Base-by-base conservation (phyloP, 257 asterid species). In the Ocimum tenuiflorum region DNA sequence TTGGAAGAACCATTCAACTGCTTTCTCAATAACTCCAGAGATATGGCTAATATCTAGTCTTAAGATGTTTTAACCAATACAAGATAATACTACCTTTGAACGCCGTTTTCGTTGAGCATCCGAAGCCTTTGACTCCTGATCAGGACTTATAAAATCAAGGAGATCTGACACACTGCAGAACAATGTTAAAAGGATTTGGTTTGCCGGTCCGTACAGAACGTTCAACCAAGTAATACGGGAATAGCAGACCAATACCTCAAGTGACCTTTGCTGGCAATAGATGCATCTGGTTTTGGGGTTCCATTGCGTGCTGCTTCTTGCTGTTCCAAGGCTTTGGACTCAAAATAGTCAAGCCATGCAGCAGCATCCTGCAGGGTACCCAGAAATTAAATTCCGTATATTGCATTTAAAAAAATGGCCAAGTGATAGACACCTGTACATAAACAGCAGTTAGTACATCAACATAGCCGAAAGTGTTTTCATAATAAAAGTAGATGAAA, bases 311-410 rank as follows among this genome's bases (percentile, higher is more conserved):
- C 95, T 23, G 97, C 97, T 83, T 94, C 99, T 83, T 90, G 97
- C 81, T 94, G 99, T 79, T 94, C 99, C 78, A 88, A 66, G 31
- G 97, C 99, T 76, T 91, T 94, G 45, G 99, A 94, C 80, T 94
- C 97, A 65, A 94, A 94, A 79, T 90, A 94, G 67, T 94, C 99
- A 41, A 88, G 99, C 99, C 99, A 94, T 41, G 99, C 97, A 75
- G 97, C 97, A 78, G 99, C 99, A 85, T 94, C 99, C 99, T 94
- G 82, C 72, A 85, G 47, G 38, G 57, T 38, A 15, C 50, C 63
- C 42, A 22, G 58, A 31, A 35, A 67, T 78, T 31, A 70, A 53
- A 52, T 45, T 45, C 52, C 49, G 38, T 18, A n/a, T 41, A 31
- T 10, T 9, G 13, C 42, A 17, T 58, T 67, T 33, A 38, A 11